These are phyloP conservation scores for Boletus rubescentipes DNA, from an alignment of 768 basidiomycete genomes.

Conservation along the genomic window DNA sequence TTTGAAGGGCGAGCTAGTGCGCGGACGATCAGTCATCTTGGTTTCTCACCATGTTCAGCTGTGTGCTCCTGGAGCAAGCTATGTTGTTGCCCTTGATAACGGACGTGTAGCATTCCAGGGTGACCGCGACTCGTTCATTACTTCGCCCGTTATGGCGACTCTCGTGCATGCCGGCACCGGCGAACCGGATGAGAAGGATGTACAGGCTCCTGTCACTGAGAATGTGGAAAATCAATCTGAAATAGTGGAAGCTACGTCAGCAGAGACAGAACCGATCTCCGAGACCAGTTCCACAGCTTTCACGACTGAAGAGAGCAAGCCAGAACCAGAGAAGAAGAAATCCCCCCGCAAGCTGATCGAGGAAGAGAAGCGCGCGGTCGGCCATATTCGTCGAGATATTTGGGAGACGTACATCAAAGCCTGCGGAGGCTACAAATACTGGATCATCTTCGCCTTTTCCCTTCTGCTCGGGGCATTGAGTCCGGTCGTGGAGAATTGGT, in stretches of 20 bases:
- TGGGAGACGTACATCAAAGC: conserved; percentile 61
- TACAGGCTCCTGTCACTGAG: conserved; percentile 12
- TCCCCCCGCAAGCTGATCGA: conserved; percentile 81
- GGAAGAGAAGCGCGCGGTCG: conserved; percentile 77
- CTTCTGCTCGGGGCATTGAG: conserved; percentile 57
- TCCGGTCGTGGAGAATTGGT: conserved; percentile 72
- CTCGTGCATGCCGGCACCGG: conserved; percentile 58
- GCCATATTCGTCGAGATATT: conserved; percentile 62
- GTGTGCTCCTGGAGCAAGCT: conserved; percentile 74
- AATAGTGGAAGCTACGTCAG: conserved; percentile 21
- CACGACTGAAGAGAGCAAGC: conserved; percentile 34
- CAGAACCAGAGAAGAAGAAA: conserved; percentile 50
- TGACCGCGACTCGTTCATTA: conserved; percentile 57
- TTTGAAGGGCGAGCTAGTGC: conserved; percentile 73
- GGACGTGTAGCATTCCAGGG: conserved; percentile 76
- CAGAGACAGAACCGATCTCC: conserved; percentile 27
- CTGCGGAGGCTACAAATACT: conserved; percentile 51
- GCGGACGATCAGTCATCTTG: conserved; percentile 79
- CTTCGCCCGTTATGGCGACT: conserved; percentile 62
- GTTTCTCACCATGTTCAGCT: conserved; percentile 95
- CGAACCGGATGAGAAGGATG: conserved; percentile 46
- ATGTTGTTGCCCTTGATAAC: conserved; percentile 77
- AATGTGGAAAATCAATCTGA: conserved; percentile 1
- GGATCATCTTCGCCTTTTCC: conserved; percentile 53
- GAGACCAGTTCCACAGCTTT: conserved; percentile 48